phyloP scores from a whole-genome alignment of 1,284 basidiomycete species.

The Ustilago crameri region DNA sequence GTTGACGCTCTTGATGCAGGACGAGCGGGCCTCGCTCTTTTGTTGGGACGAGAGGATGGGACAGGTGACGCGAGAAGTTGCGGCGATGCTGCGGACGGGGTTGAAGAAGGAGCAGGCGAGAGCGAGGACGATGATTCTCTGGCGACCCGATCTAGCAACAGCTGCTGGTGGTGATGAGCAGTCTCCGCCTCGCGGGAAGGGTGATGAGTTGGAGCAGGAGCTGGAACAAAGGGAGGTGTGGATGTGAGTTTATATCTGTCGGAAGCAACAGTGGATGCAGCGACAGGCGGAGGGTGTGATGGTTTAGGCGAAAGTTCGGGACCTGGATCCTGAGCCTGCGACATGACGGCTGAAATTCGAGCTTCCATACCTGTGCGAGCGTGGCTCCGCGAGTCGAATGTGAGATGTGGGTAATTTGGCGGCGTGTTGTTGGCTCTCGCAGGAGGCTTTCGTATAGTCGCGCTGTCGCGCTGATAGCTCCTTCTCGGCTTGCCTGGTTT shows the following conservation, averaged over 20 bases:
- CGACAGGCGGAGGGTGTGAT: constrained; percentile 14
- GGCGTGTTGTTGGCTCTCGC: not conserved
- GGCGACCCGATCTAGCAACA: constrained; percentile 7
- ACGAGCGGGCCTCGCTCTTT: not conserved
- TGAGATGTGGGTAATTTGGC: constrained; percentile 11
- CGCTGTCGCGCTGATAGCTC: no score
- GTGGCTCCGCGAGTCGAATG: constrained; percentile 14
- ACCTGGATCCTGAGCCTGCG: constrained; percentile 17
- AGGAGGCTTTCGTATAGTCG: not conserved
- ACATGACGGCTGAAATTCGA: constrained; percentile 22
- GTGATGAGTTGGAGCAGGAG: not conserved
- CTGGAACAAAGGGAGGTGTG: not conserved
- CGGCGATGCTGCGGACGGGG: constrained; percentile 22
- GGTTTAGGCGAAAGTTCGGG: constrained; percentile 26
- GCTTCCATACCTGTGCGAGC: not conserved
- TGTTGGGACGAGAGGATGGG: not conserved
- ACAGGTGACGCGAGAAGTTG: constrained; percentile 1
- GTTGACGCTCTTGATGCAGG: constrained; percentile 15
- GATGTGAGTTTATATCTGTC: constrained; percentile 1
- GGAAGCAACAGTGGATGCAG: constrained; percentile 13
- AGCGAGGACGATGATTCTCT: constrained; percentile 34
- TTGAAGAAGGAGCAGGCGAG: constrained; percentile 37
- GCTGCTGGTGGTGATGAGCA: constrained; percentile 11
- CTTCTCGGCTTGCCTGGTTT: not conserved
- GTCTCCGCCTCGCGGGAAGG: not conserved